Percentiles rank a stretch among this genome's conserved stretches.
These are phyloP conservation scores for Medicago lupulina DNA, from an alignment of 306 rosid genomes.

Conservation along the genomic window DNA sequence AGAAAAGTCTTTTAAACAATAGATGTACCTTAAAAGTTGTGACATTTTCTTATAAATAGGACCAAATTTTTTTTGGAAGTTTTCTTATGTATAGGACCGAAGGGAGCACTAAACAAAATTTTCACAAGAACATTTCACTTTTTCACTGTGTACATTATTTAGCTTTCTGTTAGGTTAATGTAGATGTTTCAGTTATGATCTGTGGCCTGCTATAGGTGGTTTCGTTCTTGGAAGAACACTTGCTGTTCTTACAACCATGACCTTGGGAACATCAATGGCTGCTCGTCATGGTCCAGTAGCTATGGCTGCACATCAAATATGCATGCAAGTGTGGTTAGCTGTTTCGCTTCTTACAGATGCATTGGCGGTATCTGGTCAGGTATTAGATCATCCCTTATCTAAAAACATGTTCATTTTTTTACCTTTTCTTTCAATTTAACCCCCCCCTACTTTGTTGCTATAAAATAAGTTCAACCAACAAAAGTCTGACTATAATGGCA, in stretches of 20 bases:
- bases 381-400: constrained; percentile 40
- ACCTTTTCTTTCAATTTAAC: constrained; percentile 9
- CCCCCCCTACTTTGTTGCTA: constrained; percentile 20
- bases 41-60: no score
- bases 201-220: constrained; percentile 70
- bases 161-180: constrained; percentile 42
- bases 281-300: constrained; percentile 96
- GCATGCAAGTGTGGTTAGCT: constrained; percentile 97
- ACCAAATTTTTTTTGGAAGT: no score
- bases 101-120: not conserved
- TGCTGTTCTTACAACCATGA: constrained; percentile 81
- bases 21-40: no score
- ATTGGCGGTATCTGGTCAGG: constrained; percentile 88
- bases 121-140: constrained; percentile 6
- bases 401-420: constrained; percentile 27
- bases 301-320: constrained; percentile 99
- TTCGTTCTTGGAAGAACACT: constrained; percentile 94
- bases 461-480: constrained; percentile 31
- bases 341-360: constrained; percentile 97
- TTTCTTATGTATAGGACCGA: no score
- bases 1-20: no score
- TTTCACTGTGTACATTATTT: constrained; percentile 13
- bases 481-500: constrained; percentile 29
- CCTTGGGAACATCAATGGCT: constrained; percentile 95
- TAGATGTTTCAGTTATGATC: constrained; percentile 35